Evolutionary conservation across 1,139 yeast species (phyloP), one percentile per base, ranked within the genome.

Genomic region (Hyphopichia pseudoburtonii): DNA sequence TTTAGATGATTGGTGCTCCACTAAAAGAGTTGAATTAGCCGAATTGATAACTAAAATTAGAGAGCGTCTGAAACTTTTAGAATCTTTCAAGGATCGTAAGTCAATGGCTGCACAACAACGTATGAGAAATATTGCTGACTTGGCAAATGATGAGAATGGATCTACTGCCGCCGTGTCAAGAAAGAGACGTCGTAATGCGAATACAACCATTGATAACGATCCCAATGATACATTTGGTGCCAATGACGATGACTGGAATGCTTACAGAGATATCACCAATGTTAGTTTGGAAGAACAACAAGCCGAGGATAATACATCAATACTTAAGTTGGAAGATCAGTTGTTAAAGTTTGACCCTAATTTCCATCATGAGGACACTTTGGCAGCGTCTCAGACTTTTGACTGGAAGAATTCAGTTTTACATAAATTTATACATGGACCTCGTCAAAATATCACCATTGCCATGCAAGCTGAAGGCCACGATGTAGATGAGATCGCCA

Each of bases 201-300:
- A 70, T 39, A 75, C 82, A 0, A 79, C 89, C 1, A 85, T 86
- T 32, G 96, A 87, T 52, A 88, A 86, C 52, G 96, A 88, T 56
- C 95, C 95, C 10, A 89, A 83, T 53, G 97, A 90, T 60, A 88
- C 90, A 0, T 92, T 92, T 62, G 97, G 97, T 42, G 92, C 97
- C 3, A 84, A 89, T 52, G 98, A 92, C 55, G 96, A 86, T 38
- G 98, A 92, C 58, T 92, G 97, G 97, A 78, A 86, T 29, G 81
- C 89, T 17, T 92, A 92, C 57, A 76, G 95, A 50, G 95, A 88
- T 51, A 84, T 89, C 36, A 80, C 89, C 16, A 81, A 79, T 44
- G 82, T 75, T 11, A 82, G 82, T 17, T 84, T 87, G 45, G 80
- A 78, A 37, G 90, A 82, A 47, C 82, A 83, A 37, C 78, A 82